These are phyloP conservation scores for Carex cristatella DNA, from an alignment of 176 grass and related monocot genomes.

Conservation along the genomic window DNA sequence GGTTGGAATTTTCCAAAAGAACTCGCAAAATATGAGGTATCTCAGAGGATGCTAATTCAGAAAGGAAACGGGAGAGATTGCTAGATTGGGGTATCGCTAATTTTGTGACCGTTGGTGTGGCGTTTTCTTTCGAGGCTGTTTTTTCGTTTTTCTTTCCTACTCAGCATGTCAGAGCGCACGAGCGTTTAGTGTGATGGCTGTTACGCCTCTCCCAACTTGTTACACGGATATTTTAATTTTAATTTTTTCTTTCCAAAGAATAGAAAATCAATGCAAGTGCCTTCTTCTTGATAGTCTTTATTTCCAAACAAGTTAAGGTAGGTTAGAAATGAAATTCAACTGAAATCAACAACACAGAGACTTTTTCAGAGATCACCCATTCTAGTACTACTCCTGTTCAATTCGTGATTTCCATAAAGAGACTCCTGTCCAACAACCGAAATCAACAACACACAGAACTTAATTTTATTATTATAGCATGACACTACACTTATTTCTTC, in stretches of 20 bases:
- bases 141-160: slow-evolving; percentile 18
- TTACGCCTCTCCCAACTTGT: neutral
- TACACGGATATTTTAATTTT: neutral
- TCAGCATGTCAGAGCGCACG: slow-evolving; percentile 27
- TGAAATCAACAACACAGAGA: no score
- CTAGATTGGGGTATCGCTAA: neutral
- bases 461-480: no score
- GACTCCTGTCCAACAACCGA: no score
- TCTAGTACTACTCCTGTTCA: no score
- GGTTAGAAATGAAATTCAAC: neutral
- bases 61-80: neutral
- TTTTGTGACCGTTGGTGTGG: slow-evolving; percentile 69
- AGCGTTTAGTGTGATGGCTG: neutral
- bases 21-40: no score
- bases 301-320: no score
- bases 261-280: neutral
- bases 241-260: neutral
- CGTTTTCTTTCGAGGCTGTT: slow-evolving; percentile 31
- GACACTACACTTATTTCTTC: no score
- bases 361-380: no score
- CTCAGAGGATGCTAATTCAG: neutral
- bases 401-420: no score
- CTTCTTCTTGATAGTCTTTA: neutral
- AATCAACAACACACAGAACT: no score
- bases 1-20: no score